These are phyloP conservation scores for Kodamaea anthophila DNA, from an alignment of 1,139 yeast genomes.

Conservation along the genomic window DNA sequence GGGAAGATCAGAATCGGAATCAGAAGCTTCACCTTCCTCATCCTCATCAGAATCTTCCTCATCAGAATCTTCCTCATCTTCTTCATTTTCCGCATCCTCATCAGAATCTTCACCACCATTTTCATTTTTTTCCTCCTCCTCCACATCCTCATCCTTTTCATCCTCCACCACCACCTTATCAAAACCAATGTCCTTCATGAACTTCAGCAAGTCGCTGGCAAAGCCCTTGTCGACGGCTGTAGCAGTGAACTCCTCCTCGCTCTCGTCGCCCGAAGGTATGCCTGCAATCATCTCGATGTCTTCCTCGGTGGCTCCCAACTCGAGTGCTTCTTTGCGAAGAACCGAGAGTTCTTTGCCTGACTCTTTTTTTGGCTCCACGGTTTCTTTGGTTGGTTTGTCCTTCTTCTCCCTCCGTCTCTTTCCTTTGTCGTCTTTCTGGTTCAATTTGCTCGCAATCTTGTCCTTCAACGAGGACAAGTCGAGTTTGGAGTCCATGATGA, in stretches of 20 bases:
- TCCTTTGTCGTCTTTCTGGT: conserved; percentile 16
- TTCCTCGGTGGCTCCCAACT: conserved; percentile 63
- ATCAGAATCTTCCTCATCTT: conserved; percentile 20
- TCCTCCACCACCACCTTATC: conserved; percentile 33
- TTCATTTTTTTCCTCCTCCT: conserved; percentile 18
- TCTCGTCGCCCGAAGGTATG: conserved; percentile 49
- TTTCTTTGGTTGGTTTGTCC: conserved; percentile 11
- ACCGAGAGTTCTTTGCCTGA: conserved; percentile 24
- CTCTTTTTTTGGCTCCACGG: conserved; percentile 5
- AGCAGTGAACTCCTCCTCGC: conserved; percentile 55
- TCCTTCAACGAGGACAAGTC: conserved; percentile 52
- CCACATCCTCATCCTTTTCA: conserved; percentile 23
- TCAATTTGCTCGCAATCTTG: conserved; percentile 45
- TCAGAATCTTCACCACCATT: conserved; percentile 18
- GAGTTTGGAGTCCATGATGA: conserved; percentile 28
- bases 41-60: conserved; percentile 20
- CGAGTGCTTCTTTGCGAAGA: conserved; percentile 63
- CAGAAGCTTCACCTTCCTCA: conserved; percentile 16
- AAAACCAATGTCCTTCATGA: conserved; percentile 68
- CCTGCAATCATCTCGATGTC: conserved; percentile 52
- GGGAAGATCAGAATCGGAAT: conserved; percentile 3
- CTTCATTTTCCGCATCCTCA: conserved; percentile 24
- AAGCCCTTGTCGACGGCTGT: conserved; percentile 41
- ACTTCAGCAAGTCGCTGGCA: conserved; percentile 52
- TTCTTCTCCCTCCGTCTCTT: conserved; percentile 19